These are phyloP conservation scores for Penicillium sp. DNA, from an alignment of 2,329 filamentous ascomycete species.

Conservation along the genomic window DNA sequence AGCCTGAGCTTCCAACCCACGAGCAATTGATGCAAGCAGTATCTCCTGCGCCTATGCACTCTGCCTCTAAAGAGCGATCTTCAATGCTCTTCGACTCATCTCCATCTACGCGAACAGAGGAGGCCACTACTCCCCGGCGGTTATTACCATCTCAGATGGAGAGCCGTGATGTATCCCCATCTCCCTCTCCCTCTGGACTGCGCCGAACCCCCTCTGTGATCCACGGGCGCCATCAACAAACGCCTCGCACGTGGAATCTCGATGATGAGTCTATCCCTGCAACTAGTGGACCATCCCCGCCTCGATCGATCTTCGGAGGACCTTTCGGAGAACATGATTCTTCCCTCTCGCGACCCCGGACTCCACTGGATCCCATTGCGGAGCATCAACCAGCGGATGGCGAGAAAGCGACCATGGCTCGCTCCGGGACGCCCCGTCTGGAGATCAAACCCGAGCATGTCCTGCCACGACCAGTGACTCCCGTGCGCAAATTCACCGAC, in stretches of 20 bases:
- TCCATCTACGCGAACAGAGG: conserved; percentile 15
- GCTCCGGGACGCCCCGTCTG: conserved; percentile 36
- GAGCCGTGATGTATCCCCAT: conserved; percentile 13
- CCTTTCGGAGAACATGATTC: conserved; percentile 32
- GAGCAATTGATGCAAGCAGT: conserved; percentile 33
- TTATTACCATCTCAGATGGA: conserved; percentile 22
- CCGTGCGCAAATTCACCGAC: conserved; percentile 39
- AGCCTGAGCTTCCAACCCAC: conserved; percentile 11
- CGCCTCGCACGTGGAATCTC: conserved; percentile 33
- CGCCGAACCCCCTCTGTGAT: conserved; percentile 41
- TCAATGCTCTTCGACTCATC: conserved; percentile 52
- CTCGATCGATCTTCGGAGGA: conserved; percentile 40
- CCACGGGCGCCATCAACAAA: conserved; percentile 38
- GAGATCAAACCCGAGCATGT: conserved; percentile 47
- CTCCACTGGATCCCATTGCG: conserved; percentile 56
- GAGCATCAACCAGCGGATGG: conserved; percentile 49
- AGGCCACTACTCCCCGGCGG: conserved; percentile 16
- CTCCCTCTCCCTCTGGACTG: conserved; percentile 28
- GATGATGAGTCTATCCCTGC: conserved; percentile 28
- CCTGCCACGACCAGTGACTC: conserved; percentile 36
- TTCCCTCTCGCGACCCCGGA: conserved; percentile 41
- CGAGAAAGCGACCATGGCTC: conserved; percentile 46
- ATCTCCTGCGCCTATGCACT: conserved; percentile 16
- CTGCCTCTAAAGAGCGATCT: conserved; percentile 46
- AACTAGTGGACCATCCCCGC: conserved; percentile 28